These are phyloP conservation scores for Brasenia schreberi DNA, from an alignment of 164 flowering plant genomes.

Conservation along the genomic window DNA sequence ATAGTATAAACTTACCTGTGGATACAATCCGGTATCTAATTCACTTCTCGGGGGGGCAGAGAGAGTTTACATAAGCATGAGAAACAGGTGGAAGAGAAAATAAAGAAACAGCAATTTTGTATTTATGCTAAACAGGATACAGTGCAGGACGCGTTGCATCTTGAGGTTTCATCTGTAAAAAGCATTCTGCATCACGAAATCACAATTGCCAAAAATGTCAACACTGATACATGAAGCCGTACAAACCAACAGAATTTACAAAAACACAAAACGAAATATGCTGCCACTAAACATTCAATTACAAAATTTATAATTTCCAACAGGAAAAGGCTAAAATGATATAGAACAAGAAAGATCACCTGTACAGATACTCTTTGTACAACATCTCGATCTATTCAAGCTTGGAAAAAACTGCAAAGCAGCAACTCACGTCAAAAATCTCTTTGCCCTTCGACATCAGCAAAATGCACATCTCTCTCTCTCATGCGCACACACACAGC, in stretches of 20 bases:
- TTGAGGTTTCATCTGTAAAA: conserved; percentile 26
- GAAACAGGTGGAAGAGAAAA: background rate
- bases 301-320: background rate
- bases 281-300: background rate
- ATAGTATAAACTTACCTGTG: too few relatives aligned
- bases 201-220: background rate
- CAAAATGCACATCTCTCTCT: too few relatives aligned
- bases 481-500: too few relatives aligned
- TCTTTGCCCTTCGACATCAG: background rate
- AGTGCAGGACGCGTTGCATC: conserved; percentile 12
- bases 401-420: conserved; percentile 19
- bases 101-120: background rate
- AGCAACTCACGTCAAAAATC: background rate
- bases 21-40: too few relatives aligned
- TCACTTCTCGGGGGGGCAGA: too few relatives aligned
- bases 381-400: conserved; percentile 27
- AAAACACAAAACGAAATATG: background rate
- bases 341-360: conserved; percentile 8
- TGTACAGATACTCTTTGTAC: conserved; percentile 24
- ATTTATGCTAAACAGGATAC: conserved; percentile 15
- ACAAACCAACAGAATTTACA: background rate
- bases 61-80: too few relatives aligned
- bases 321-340: background rate
- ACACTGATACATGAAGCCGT: background rate
- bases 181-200: conserved; percentile 17